These are phyloP conservation scores for Hansenula lynferdii DNA, from an alignment of 1,139 yeast genomes.

Conservation along the genomic window DNA sequence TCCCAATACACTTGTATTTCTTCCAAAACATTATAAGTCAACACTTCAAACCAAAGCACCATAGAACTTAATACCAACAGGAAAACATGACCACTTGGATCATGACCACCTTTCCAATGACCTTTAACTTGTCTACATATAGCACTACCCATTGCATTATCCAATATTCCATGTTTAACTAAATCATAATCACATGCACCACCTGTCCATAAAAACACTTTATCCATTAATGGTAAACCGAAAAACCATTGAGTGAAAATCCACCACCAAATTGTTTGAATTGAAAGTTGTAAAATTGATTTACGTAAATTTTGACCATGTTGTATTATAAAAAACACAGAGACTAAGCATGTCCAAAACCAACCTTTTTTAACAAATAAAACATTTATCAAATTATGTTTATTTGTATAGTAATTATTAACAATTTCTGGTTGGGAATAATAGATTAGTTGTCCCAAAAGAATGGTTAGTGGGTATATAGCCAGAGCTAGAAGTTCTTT, in stretches of 20 bases:
- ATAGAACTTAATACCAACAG: constrained; percentile 68
- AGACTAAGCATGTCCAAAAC: constrained; percentile 75
- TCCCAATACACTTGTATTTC: constrained; percentile 8
- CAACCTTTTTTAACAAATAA: constrained; percentile 85
- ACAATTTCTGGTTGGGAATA: constrained; percentile 9
- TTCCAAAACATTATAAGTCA: constrained; percentile 13
- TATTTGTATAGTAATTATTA: constrained; percentile 23
- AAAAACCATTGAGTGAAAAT: constrained; percentile 87
- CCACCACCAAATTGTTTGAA: constrained; percentile 75
- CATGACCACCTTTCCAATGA: constrained; percentile 88
- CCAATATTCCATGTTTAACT: constrained; percentile 6
- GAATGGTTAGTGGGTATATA: constrained; percentile 25
- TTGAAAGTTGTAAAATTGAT: constrained; percentile 35
- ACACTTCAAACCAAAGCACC: constrained; percentile 63
- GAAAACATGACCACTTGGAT: constrained; percentile 93
- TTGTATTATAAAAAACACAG: constrained; percentile 9
- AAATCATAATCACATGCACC: constrained; percentile 53
- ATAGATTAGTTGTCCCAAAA: constrained; percentile 24
- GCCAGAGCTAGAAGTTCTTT: too few relatives aligned
- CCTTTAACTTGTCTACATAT: constrained; percentile 64
- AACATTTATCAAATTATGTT: constrained; percentile 48
- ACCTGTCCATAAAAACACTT: constrained; percentile 74
- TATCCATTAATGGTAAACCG: constrained; percentile 88
- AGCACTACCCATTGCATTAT: constrained; percentile 32
- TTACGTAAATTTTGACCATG: constrained; percentile 6